Conservation (phyloP, 805 yeast species). For the Pichia cabralensis region DNA sequence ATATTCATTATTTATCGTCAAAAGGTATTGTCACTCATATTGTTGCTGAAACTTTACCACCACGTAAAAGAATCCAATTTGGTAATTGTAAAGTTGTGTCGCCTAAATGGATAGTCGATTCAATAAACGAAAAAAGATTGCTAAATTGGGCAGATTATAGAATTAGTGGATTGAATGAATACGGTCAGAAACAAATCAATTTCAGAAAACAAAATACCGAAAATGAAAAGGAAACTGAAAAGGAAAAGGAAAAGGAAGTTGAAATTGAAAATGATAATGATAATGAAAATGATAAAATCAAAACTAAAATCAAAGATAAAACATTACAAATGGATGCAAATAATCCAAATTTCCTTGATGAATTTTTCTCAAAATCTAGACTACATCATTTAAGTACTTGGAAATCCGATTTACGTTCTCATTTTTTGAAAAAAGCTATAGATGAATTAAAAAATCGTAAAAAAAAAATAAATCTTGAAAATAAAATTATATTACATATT, state of each 20-base stretch:
- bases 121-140: conserved; percentile 37
- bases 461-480: conserved; percentile 2
- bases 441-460: conserved; percentile 11
- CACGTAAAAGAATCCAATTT: conserved; percentile 59
- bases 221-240: conserved; percentile 1
- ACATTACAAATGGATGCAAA: conserved; percentile 41
- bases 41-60: conserved; percentile 69
- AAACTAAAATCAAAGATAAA: too few species aligned
- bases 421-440: conserved; percentile 43
- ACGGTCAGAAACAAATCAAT: conserved; percentile 41
- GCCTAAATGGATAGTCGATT: conserved; percentile 75
- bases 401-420: conserved; percentile 64
- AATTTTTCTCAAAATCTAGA: conserved; percentile 72
- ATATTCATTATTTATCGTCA: conserved; percentile 54
- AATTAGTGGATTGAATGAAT: conserved; percentile 29
- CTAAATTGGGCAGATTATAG: conserved; percentile 67
- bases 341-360: conserved; percentile 64
- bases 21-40: conserved; percentile 79
- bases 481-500: conserved; percentile 51
- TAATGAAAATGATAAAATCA: conserved; percentile 7
- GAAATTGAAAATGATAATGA: conserved; percentile 10
- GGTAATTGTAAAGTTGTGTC: conserved; percentile 62
- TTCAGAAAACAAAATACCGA: conserved; percentile 11
- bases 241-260: conserved; percentile 5
- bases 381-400: conserved; percentile 82